Conservation (phyloP, 2,329 filamentous ascomycete genomes). For the Plectosphaerella plurivora region DNA sequence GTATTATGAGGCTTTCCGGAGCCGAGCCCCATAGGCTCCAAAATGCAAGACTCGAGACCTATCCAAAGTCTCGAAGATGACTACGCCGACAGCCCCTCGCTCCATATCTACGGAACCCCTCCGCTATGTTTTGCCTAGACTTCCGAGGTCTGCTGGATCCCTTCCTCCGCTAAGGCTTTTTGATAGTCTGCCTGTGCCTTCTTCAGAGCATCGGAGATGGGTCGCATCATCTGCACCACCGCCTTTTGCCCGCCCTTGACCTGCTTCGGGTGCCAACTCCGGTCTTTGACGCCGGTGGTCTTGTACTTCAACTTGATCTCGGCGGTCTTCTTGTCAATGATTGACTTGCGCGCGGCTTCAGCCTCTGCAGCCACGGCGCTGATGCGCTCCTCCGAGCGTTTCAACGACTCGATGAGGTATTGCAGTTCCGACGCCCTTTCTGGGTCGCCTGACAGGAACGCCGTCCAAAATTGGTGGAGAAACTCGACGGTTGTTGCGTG, state of each 20-base stretch:
- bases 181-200: slow-evolving; percentile 69
- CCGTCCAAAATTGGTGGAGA: slow-evolving; percentile 93
- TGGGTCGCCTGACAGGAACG: slow-evolving; percentile 84
- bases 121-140: slow-evolving; percentile 11
- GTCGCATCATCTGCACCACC: slow-evolving; percentile 71
- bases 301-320: slow-evolving; percentile 68
- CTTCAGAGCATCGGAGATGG: slow-evolving; percentile 66
- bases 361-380: slow-evolving; percentile 75
- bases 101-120: no score
- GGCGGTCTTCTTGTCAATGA: slow-evolving; percentile 62
- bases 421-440: slow-evolving; percentile 76
- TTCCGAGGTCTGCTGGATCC: slow-evolving; percentile 43
- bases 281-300: slow-evolving; percentile 68
- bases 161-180: slow-evolving; percentile 64
- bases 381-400: slow-evolving; percentile 73
- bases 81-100: no score
- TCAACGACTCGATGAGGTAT: slow-evolving; percentile 77
- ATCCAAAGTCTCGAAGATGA: no score
- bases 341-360: slow-evolving; percentile 65
- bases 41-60: no score
- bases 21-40: no score
- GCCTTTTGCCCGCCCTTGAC: slow-evolving; percentile 72
- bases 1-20: no score
- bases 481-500: slow-evolving; percentile 95
- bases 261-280: slow-evolving; percentile 57